These are phyloP conservation scores for Sanguinoderma infundibulare DNA, from an alignment of 1,284 basidiomycete species.

Conservation along the genomic window DNA sequence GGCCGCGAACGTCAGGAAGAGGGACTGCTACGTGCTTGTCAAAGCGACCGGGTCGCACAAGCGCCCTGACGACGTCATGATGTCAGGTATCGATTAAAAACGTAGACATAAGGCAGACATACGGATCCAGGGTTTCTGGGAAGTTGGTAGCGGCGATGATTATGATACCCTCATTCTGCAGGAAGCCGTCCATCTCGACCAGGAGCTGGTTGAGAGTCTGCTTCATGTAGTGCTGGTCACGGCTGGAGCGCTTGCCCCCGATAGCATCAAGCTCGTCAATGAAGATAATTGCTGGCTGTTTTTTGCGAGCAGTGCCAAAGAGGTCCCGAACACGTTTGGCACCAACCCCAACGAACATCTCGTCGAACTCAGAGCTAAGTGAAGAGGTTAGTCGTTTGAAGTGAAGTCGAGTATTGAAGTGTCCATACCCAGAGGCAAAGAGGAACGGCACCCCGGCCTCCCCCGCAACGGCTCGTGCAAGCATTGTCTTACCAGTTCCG, in stretches of 20 bases:
- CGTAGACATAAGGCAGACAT: conserved; percentile 35
- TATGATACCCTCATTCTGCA: conserved; percentile 89
- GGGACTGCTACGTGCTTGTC: conserved; percentile 92
- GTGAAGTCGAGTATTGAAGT: neutral
- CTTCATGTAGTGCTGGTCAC: conserved; percentile 90
- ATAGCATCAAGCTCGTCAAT: conserved; percentile 95
- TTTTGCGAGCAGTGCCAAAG: conserved; percentile 93
- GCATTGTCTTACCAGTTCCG: conserved; percentile 96
- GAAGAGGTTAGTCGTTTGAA: neutral
- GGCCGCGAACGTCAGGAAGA: conserved; percentile 85
- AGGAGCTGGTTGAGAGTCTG: conserved; percentile 94
- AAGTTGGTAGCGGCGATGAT: conserved; percentile 97
- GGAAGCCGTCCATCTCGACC: conserved; percentile 95
- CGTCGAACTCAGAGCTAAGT: conserved; percentile 92
- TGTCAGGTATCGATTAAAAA: conserved; percentile 1
- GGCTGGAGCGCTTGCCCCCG: conserved; percentile 88
- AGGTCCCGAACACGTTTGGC: conserved; percentile 97
- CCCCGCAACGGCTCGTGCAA: conserved; percentile 95
- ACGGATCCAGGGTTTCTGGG: conserved; percentile 89
- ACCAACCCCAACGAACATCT: conserved; percentile 96
- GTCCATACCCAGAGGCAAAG: conserved; percentile 76
- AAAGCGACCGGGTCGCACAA: conserved; percentile 93
- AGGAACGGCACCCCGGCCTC: conserved; percentile 96
- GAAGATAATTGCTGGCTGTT: conserved; percentile 94
- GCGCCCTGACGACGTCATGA: conserved; percentile 46